Conservation (phyloP, 768 basidiomycete species). For the Auriscalpium microsporum region DNA sequence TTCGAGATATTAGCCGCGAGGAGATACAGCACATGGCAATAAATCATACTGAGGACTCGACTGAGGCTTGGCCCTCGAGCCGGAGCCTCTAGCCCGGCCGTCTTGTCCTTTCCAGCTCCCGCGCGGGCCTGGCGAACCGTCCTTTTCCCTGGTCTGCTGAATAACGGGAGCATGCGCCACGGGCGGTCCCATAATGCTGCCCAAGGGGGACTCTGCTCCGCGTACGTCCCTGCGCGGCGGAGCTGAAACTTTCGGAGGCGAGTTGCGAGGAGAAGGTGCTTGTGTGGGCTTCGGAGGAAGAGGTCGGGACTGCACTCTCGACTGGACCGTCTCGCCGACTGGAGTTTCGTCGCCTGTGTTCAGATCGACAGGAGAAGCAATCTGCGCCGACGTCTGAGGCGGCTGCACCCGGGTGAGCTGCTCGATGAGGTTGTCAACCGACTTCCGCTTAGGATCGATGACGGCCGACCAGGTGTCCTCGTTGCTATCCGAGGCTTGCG, state of each 20-base stretch:
- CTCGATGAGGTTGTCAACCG: slow-evolving; percentile 75
- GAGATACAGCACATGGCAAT: background rate
- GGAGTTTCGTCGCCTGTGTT: slow-evolving; percentile 24
- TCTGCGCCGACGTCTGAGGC: slow-evolving; percentile 20
- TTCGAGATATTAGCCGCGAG: background rate
- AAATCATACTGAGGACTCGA: slow-evolving; percentile 48
- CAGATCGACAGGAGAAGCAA: slow-evolving; percentile 21
- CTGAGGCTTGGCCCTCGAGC: slow-evolving; percentile 38
- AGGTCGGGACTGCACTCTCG: slow-evolving; percentile 46
- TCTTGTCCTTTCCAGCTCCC: slow-evolving; percentile 31
- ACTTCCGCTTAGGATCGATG: slow-evolving; percentile 64
- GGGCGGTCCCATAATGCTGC: slow-evolving; percentile 18
- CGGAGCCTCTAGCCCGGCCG: slow-evolving; percentile 29
- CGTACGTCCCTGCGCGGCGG: slow-evolving; percentile 41
- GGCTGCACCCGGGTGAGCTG: slow-evolving; percentile 48
- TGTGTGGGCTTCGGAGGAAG: slow-evolving; percentile 51
- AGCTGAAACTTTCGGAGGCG: slow-evolving; percentile 54
- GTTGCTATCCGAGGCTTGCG: slow-evolving; percentile 39
- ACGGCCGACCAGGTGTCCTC: slow-evolving; percentile 45
- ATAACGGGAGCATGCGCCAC: slow-evolving; percentile 27
- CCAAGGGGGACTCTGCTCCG: slow-evolving; percentile 41
- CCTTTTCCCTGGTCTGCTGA: slow-evolving; percentile 47
- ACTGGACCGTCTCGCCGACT: slow-evolving; percentile 29
- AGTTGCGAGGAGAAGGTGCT: slow-evolving; percentile 47
- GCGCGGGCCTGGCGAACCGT: slow-evolving; percentile 60